Base-by-base conservation (phyloP, 176 grass and related monocot genomes). In the Juncus inflexus region DNA sequence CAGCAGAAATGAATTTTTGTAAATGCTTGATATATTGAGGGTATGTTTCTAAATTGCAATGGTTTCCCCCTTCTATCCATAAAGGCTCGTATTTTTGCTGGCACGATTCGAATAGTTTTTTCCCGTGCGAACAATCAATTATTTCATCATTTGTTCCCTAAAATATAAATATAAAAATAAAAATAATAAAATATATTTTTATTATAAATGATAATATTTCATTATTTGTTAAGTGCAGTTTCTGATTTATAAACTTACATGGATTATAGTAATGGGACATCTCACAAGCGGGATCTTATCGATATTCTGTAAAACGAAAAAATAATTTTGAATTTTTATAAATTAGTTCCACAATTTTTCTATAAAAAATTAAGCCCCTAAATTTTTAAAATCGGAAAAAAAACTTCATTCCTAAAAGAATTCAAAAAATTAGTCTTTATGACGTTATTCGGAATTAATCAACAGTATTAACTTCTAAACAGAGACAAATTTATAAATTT, bases 41-140 rank as follows among this genome's bases (percentile, higher is more conserved):
- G 55, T 83, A 97, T 52, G 52, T 42, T 66, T 97, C 87, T 40
- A 97, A 69, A 50, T 97, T 86, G 62, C 79, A 83, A 41, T 97
- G 92, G 42, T 81, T 86, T 37, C 92, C 92, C 36, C 85, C 92
- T 73, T 89, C 74, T 5, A 91, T 86, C 92, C 92, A 97, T 11
- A 97, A 67, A 79, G 92, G 87, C 37, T 91, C 92, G 54, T 89
- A 97, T 72, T 97, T 97, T n/a, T 89, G 66, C 73, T 80, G 80
- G 77, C 92, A 82, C 50, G 88, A 81, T 74, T 97, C 87, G 70
- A 77, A 91, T 11, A 97, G 72, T 45, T 81, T 81, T 77, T 91
- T 91, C 7, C 92, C 92, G 73, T 97, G 87, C 43, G 85, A 86
- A 37, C 58, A 89, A 63, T 91, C 75, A 7, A 91, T 83, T 40